Evolutionary conservation across 2,329 filamentous ascomycete genomes (phyloP), one percentile per base, ranked within the genome.

Genomic region (Grosmannia huntii): DNA sequence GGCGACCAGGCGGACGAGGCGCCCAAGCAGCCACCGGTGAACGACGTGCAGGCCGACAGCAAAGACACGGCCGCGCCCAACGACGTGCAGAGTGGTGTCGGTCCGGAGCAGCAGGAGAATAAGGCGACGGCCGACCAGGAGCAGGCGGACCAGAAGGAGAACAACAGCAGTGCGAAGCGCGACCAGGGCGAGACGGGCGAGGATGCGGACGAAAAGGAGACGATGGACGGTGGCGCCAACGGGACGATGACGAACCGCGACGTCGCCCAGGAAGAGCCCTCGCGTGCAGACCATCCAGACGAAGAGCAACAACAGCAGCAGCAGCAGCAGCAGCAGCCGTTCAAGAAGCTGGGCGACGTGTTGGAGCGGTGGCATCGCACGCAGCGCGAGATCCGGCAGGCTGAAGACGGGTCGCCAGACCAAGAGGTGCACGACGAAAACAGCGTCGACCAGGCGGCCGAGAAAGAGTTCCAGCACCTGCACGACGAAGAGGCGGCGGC

Each of bases 341-440:
- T 96, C 78, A 94, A 94, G 73, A 95, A 96, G 67, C 81, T 99
- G 33, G 94, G 94, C 25, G 90, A 99, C 73, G 87, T 90, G 6
- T 77, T 99, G 36, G 91, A 97, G 69, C 83, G 86, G 65, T 99
- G 91, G 89, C 91, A 97, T 70, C 83, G 89, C 60, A 89, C 90
- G 67, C 89, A 95, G 66, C 83, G 82, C 53, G 87, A 96, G 61
- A 97, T 99, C 65, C 75, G 81, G 68, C 79, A 86, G 59, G 62
- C 61, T 57, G 71, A 77, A 23, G 77, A 82, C 27, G 74, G 78
- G 23, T 76, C 80, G 36, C 72, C 82, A 63, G 73, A 72, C 49
- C 69, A 75, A 63, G 51, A 57, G 9, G 51, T 56, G 64, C 51
- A 53, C 12, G 50, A 61, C 49, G 36, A 57, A 9, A 51, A 58